A percentile compares a stretch with the other conserved stretches of the same genome.
Conservation (phyloP, 1,284 basidiomycete genomes). For the Ustilago curta region DNA sequence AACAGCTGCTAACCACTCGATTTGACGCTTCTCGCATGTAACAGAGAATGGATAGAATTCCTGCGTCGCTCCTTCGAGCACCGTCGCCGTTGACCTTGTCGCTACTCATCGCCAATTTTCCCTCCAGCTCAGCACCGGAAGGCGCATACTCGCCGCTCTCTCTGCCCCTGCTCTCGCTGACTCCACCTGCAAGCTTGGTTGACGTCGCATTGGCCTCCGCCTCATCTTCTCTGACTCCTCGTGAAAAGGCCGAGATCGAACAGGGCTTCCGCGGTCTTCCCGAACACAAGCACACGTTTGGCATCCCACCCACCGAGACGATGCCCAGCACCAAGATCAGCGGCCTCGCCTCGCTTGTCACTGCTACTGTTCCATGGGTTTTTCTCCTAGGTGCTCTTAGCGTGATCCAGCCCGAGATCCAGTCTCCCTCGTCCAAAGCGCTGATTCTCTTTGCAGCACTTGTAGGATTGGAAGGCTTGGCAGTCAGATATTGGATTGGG, state of each 20-base stretch:
- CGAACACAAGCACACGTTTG: slow-evolving; percentile 59
- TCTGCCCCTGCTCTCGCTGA: slow-evolving; percentile 34
- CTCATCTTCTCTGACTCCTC: slow-evolving; percentile 14
- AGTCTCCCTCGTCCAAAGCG: slow-evolving; percentile 26
- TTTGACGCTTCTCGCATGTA: neutral
- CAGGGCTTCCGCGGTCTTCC: slow-evolving; percentile 44
- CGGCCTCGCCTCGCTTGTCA: slow-evolving; percentile 44
- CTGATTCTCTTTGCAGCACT: slow-evolving; percentile 41
- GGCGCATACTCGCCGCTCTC: slow-evolving; percentile 38
- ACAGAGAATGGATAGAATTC: slow-evolving; percentile 50
- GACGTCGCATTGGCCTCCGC: slow-evolving; percentile 19
- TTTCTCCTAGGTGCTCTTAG: slow-evolving; percentile 42
- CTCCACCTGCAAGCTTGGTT: slow-evolving; percentile 19
- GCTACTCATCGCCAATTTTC: slow-evolving; percentile 50
- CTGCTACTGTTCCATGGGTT: slow-evolving; percentile 50
- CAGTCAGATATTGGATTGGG: slow-evolving; percentile 56
- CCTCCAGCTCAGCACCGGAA: slow-evolving; percentile 28
- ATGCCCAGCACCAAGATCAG: slow-evolving; percentile 58
- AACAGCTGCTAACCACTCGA: neutral
- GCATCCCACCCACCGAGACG: slow-evolving; percentile 51
- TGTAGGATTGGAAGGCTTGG: slow-evolving; percentile 46
- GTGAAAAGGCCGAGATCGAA: slow-evolving; percentile 43
- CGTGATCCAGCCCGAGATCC: slow-evolving; percentile 24
- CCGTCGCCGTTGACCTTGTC: slow-evolving; percentile 35
- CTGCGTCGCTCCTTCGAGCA: slow-evolving; percentile 26